Base-by-base conservation (phyloP, 1,139 yeast genomes). In the Yamadazyma spencermartinsiae region DNA sequence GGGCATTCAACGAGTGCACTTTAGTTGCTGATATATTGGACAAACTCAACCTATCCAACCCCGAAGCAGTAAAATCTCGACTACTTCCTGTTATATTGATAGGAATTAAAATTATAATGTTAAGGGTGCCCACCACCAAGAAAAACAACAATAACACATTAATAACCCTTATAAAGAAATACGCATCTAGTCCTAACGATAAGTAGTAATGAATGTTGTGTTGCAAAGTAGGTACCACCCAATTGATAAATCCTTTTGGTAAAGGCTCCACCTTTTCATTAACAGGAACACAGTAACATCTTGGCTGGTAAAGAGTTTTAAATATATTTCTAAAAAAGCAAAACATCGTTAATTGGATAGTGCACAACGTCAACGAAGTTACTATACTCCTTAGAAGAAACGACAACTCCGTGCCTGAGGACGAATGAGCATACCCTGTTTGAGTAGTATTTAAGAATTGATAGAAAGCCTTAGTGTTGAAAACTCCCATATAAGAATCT, bases 151-250 rank as follows among this genome's bases (percentile, higher is more conserved):
- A 52, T 16, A 82, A 48, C 2, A 79, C 61, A 37, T 67, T 63
- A 30, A 82, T 55, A 47, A 69, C 82, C 38, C 89, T 56, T 3
- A 82, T 49, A 46, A 82, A 79, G 48, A 80, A 76, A 51, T 80
- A 82, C 0, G 85, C 75, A 55, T 84, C 90, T n/a, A 82, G 54
- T 0, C 89, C 89, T 49, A 68, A 56, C 3, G 65, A 52, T 30
- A 70, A 50, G 50, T 75, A 81, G 31, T 67, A 61, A 14, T 67
- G 65, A 13, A 74, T 64, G 9, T 71, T 66, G 19, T 60, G 54
- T 14, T 52, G 49, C 33, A 75, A 37, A 0, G 75, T 64, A 0
- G 79, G 77, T 3, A 53, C 29, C 0, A 78, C 48, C 85, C 85
- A 80, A 4, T 65, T 62, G 24, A 78, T 61, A 18, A 74, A 58